Conservation (phyloP, 345 rosid species). For the Clausena lansium region DNA sequence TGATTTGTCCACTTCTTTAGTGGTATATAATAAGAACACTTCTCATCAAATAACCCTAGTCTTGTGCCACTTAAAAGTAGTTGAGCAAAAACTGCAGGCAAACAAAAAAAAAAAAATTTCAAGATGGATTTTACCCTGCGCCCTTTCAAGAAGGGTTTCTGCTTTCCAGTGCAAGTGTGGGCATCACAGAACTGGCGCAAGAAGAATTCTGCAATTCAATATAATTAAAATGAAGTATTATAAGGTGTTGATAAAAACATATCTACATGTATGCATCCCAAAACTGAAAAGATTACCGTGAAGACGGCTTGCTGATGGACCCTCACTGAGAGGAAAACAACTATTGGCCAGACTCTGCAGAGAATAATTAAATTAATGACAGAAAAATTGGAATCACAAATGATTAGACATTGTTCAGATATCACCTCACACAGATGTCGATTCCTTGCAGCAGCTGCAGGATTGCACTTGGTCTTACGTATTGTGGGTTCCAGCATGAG, state of each 20-base stretch:
- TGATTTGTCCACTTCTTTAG: background rate
- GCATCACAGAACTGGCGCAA: conserved; percentile 82
- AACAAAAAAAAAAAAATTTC: background rate
- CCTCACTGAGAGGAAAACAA: conserved; percentile 46
- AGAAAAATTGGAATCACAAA: background rate
- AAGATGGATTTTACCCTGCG: conserved; percentile 38
- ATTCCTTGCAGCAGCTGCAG: conserved; percentile 72
- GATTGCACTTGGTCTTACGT: conserved; percentile 66
- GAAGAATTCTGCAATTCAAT: conserved; percentile 50
- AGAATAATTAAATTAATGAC: conserved; percentile 6
- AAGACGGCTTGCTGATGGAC: conserved; percentile 76
- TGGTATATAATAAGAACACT: background rate
- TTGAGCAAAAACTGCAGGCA: background rate
- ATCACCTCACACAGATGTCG: conserved; percentile 70
- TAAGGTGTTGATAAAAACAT: background rate
- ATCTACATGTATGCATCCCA: background rate
- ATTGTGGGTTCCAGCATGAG: conserved; percentile 35
- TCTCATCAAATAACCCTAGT: background rate
- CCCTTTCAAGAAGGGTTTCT: conserved; percentile 54
- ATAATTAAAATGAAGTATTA: conserved; percentile 5
- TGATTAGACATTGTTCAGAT: background rate
- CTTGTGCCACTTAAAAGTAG: background rate
- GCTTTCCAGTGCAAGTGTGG: conserved; percentile 55
- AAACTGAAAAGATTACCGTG: conserved; percentile 44
- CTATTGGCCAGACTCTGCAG: conserved; percentile 46